Percentiles rank a stretch among this genome's conserved stretches.
Conservation (phyloP, 2,329 filamentous ascomycete genomes). For the Trichophyton schoenleinii region DNA sequence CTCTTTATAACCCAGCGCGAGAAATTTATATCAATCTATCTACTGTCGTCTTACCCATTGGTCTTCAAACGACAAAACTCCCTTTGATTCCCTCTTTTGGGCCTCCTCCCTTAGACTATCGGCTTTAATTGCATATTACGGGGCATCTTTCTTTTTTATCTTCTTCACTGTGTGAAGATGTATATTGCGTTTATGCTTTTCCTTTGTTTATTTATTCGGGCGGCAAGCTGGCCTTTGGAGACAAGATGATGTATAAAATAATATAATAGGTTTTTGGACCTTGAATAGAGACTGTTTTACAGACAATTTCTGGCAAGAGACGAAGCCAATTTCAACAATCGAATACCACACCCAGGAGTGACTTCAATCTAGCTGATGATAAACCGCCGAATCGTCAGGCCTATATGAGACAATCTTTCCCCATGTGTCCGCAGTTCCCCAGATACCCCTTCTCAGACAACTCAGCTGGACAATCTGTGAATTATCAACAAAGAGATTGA, state of each 20-base stretch:
- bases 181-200: not conserved
- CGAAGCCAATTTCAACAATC: not conserved
- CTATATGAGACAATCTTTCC: slow-evolving; percentile 39
- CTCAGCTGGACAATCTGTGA: slow-evolving; percentile 46
- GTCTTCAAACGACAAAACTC: not conserved
- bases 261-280: not conserved
- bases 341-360: not conserved
- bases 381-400: slow-evolving; percentile 6
- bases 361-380: too few species aligned
- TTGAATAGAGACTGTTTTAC: not conserved
- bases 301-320: not conserved
- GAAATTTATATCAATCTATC: not conserved
- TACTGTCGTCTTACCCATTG: not conserved
- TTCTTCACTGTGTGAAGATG: slow-evolving; percentile 1
- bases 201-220: not conserved
- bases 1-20: not conserved
- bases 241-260: not conserved
- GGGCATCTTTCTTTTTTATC: not conserved
- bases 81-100: not conserved
- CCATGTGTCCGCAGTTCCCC: slow-evolving; percentile 45
- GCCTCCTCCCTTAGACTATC: not conserved
- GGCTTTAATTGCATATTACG: not conserved
- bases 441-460: slow-evolving; percentile 41
- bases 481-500: slow-evolving; percentile 47
- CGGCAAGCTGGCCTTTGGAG: not conserved